Evolutionary conservation across 257 asterid species (phyloP).

Genomic region (Verbascum thapsus): DNA sequence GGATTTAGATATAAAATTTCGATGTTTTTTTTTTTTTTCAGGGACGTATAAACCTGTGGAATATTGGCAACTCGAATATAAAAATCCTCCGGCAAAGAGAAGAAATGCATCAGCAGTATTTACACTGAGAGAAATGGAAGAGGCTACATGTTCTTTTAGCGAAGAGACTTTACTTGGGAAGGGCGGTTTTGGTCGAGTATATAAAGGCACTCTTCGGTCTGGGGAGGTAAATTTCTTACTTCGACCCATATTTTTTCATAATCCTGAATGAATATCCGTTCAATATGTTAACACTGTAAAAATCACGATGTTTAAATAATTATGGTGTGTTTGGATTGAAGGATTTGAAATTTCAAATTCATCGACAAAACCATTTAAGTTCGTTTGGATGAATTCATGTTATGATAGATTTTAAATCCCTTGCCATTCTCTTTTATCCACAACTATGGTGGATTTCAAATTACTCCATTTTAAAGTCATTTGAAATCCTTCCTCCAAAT

Average conservation of each 20-base stretch:
- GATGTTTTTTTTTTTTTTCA: conserved; percentile 46
- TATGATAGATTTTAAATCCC: too few species aligned
- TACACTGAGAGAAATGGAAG: conserved; percentile 86
- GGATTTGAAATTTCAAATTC: too few species aligned
- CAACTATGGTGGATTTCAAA: too few species aligned
- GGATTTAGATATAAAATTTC: not conserved
- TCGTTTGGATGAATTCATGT: too few species aligned
- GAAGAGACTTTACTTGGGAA: conserved; percentile 87
- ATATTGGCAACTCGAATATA: conserved; percentile 71
- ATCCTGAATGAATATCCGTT: not conserved
- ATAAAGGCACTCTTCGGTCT: conserved; percentile 81
- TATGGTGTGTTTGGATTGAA: too few species aligned
- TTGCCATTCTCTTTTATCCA: too few species aligned
- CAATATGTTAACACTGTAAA: too few species aligned
- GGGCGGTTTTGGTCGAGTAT: conserved; percentile 96
- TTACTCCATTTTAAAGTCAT: too few species aligned
- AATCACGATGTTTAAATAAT: too few species aligned
- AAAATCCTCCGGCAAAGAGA: conserved; percentile 66
- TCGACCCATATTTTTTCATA: not conserved
- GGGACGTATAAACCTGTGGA: conserved; percentile 91
- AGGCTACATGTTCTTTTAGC: conserved; percentile 71
- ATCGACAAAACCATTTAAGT: too few species aligned
- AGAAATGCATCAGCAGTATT: conserved; percentile 77
- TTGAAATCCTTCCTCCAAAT: too few species aligned
- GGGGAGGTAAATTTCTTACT: conserved; percentile 61